A percentile compares a stretch with the other conserved stretches of the same genome.
Conservation (phyloP, 2,329 filamentous ascomycete genomes). For the Colletotrichum noveboracense region DNA sequence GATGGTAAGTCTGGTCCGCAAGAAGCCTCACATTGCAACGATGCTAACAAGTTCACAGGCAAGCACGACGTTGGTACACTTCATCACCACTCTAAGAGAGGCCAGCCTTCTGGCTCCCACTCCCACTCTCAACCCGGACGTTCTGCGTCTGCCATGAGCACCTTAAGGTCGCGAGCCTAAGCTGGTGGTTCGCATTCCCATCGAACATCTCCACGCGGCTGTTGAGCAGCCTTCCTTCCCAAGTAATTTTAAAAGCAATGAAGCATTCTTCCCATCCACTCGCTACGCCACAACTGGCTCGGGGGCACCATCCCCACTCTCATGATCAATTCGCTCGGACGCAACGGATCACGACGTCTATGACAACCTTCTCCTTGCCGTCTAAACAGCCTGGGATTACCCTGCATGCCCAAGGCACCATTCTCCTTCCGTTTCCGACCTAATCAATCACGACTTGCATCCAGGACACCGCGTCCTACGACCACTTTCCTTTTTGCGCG, state of each 20-base stretch:
- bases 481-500: slow-evolving; percentile 8
- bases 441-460: slow-evolving; percentile 19
- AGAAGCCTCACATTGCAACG: neutral
- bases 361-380: slow-evolving; percentile 21
- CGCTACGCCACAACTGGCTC: slow-evolving; percentile 8
- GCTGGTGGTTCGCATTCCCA: neutral
- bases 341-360: slow-evolving; percentile 26
- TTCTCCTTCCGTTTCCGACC: slow-evolving; percentile 12
- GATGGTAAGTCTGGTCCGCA: slow-evolving; percentile 73
- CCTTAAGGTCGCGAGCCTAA: slow-evolving; percentile 40
- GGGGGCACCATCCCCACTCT: slow-evolving; percentile 9
- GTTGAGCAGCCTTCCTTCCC: slow-evolving; percentile 2
- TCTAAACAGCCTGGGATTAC: slow-evolving; percentile 11
- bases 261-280: slow-evolving; percentile 15
- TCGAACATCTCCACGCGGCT: slow-evolving; percentile 5
- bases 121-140: slow-evolving; percentile 40
- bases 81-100: slow-evolving; percentile 50
- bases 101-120: slow-evolving; percentile 39
- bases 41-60: slow-evolving; percentile 48
- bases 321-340: slow-evolving; percentile 21
- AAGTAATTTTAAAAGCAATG: slow-evolving; percentile 10
- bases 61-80: slow-evolving; percentile 76
- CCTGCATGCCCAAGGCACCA: slow-evolving; percentile 1
- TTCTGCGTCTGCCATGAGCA: slow-evolving; percentile 38
- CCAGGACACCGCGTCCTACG: slow-evolving; percentile 15